Evolutionary conservation across 257 asterid species (phyloP), one percentile per base, ranked within the genome.

Genomic region (Phtheirospermum japonicum): DNA sequence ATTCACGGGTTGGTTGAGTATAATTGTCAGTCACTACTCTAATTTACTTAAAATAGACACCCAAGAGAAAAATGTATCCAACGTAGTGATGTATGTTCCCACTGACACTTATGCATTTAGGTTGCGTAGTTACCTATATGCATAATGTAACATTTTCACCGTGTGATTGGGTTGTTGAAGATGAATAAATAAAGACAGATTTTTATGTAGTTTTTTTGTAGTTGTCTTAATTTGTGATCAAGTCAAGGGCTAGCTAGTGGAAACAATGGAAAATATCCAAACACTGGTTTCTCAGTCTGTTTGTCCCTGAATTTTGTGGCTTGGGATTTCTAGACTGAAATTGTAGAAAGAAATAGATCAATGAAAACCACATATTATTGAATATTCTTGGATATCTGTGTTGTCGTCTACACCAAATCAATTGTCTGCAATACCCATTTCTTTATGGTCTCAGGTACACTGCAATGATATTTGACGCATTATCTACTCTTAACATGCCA

Each of bases 401-500:
- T 26, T 9, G 28, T 73, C 36, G 1, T 56, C 37, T 19, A 16
- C 32, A 32, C 14, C 36, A 46, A 28, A 18, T 30, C 32, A 8
- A 33, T 33, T 63, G 39, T 63, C 30, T 14, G 10, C 69, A 46
- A 13, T 46, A 28, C 17, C 46, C 62, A 14, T 46, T 16, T 23
- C 20, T 28, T 26, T n/a, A 30, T 55, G 57, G 16, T 65, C 64
- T 9, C 73, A 90, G 97, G 87, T 90, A 85, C 75, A 77, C 78
- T 73, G 72, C 69, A 7, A 73, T 91, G 86, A 75, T 88, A 70
- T 84, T 65, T 74, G 96, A 85, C 66, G 96, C 98, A 59, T 75
- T 91, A 65, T 73, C 95, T 48, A 69, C 82, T 63, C 75, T 82
- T 40, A 82, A 81, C 28, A 87, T 79, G 64, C 83, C 86, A 51